phyloP scores from a whole-genome alignment of 2,329 filamentous ascomycete species.

The Zymoseptoria tritici region DNA sequence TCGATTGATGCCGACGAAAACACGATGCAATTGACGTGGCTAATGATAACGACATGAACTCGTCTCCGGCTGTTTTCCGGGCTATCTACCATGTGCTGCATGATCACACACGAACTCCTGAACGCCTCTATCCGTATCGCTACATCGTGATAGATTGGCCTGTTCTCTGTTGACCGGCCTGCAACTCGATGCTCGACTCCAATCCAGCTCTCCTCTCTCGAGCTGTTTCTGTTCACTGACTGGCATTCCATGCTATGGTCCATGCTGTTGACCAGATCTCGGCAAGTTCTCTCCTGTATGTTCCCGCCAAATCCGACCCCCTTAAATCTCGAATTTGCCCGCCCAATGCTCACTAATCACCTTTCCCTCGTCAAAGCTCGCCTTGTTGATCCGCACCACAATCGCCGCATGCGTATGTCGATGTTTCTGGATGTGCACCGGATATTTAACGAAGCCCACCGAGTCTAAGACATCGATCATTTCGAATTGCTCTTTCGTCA shows the following conservation, averaged over 20 bases:
- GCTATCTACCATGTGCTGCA: background rate
- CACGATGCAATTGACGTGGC: background rate
- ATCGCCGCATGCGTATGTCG: constrained; percentile 86
- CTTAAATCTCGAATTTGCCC: constrained; percentile 58
- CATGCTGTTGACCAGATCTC: background rate
- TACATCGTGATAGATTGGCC: background rate
- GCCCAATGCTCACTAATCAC: constrained; percentile 77
- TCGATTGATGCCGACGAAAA: constrained; percentile 50
- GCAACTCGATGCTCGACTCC: background rate
- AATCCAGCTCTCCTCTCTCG: background rate
- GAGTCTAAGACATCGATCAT: constrained; percentile 73
- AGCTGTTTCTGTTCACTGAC: background rate
- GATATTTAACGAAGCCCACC: constrained; percentile 52
- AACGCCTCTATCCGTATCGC: background rate
- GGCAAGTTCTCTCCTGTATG: background rate
- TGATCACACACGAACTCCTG: background rate
- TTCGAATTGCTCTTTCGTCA: constrained; percentile 71
- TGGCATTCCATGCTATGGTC: background rate
- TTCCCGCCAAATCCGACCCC: background rate
- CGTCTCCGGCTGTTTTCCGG: background rate
- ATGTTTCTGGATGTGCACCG: constrained; percentile 67
- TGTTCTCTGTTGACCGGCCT: background rate
- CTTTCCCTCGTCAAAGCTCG: constrained; percentile 65
- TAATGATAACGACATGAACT: background rate
- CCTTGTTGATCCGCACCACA: constrained; percentile 65